Percentiles rank a stretch among this genome's conserved stretches.
These are phyloP conservation scores for Trypanosoma cruzi DNA, from an alignment of 208 protist genomes.

Conservation along the genomic window DNA sequence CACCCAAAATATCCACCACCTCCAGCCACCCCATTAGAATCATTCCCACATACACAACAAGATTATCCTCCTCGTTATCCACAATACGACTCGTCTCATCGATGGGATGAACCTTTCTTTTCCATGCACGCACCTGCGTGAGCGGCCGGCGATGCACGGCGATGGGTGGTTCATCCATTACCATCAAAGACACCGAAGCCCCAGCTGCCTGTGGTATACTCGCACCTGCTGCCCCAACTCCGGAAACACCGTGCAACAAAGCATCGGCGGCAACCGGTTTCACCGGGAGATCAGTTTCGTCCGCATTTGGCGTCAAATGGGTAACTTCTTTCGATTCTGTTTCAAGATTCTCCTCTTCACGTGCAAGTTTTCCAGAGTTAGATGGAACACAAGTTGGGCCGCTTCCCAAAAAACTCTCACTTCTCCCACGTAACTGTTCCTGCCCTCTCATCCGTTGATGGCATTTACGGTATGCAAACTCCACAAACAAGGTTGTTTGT, in stretches of 20 bases:
- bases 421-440: background rate
- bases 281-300: background rate
- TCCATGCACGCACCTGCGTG: constrained; percentile 44
- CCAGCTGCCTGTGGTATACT: background rate
- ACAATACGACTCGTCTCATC: constrained; percentile 67
- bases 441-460: background rate
- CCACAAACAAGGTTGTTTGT: constrained; percentile 66
- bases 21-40: constrained; percentile 82
- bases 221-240: background rate
- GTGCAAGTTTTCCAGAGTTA: background rate
- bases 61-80: constrained; percentile 74
- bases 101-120: constrained; percentile 66
- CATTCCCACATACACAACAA: constrained; percentile 86
- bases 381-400: background rate
- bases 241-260: too few relatives aligned
- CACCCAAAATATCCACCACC: constrained; percentile 76
- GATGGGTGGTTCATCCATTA: constrained; percentile 1
- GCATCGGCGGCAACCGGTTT: background rate
- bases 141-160: constrained; percentile 40
- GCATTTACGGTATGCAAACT: constrained; percentile 17
- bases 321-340: background rate
- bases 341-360: background rate
- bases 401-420: background rate
- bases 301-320: background rate
- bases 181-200: background rate